A percentile compares a stretch with the other conserved stretches of the same genome.
Conservation (phyloP, 2,329 filamentous ascomycete genomes). For the Hypoxylon sp. region DNA sequence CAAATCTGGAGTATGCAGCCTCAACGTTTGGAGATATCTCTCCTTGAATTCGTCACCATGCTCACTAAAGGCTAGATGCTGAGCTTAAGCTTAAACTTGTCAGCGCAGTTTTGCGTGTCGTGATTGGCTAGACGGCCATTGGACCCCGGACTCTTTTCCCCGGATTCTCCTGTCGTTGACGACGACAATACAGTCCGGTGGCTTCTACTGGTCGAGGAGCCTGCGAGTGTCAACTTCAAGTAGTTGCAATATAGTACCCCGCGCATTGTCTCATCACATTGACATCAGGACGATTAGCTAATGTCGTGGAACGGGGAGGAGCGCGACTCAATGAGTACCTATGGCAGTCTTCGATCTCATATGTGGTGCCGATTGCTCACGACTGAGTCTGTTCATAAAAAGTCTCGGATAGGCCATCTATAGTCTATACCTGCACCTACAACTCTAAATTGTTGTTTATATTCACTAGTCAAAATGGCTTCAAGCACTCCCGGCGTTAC, state of each 20-base stretch:
- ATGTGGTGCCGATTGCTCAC: not conserved
- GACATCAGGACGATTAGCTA: slow-evolving; percentile 11
- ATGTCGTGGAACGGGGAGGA: not conserved
- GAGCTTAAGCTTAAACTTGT: not conserved
- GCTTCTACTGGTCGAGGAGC: slow-evolving; percentile 5
- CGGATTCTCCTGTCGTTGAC: slow-evolving; percentile 1
- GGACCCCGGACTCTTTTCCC: not conserved
- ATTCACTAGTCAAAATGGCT: slow-evolving; percentile 16
- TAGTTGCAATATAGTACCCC: not conserved
- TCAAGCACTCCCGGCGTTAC: slow-evolving; percentile 10
- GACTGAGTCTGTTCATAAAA: not conserved
- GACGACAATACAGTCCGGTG: not conserved
- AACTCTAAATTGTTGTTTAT: not conserved
- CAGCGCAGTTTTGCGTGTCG: not conserved
- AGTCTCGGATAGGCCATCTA: not conserved
- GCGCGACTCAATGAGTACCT: not conserved
- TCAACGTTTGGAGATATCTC: not conserved
- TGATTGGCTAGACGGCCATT: slow-evolving; percentile 10
- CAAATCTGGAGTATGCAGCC: not conserved
- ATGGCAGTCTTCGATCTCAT: not conserved
- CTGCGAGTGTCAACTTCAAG: not conserved
- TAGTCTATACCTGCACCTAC: not conserved
- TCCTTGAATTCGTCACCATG: slow-evolving; percentile 14
- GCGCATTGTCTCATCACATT: slow-evolving; percentile 19
- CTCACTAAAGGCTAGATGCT: not conserved